phyloP scores from a whole-genome alignment of 2,329 filamentous ascomycete species.

The Trichoderma cornu-damae region DNA sequence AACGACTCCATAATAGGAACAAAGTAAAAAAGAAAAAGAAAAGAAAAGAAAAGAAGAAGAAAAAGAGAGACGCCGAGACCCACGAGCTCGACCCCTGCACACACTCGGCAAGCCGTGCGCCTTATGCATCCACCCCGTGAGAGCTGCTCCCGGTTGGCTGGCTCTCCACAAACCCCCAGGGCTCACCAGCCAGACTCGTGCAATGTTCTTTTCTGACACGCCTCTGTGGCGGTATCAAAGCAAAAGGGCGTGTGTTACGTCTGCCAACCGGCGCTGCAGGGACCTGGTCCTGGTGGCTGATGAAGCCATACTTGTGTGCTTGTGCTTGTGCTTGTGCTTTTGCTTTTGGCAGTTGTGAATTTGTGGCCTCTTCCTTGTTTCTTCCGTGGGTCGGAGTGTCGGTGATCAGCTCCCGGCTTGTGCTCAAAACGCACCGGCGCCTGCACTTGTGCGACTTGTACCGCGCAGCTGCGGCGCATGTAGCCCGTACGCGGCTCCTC shows the following conservation, averaged over 20 bases:
- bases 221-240: not conserved
- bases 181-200: not conserved
- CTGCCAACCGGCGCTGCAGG: not conserved
- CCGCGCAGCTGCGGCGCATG: not conserved
- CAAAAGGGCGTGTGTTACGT: not conserved
- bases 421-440: not conserved
- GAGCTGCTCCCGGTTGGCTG: not conserved
- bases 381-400: not conserved
- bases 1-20: slow-evolving; percentile 7
- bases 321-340: too few relatives aligned
- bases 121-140: not conserved
- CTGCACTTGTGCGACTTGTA: not conserved
- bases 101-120: slow-evolving; percentile 9
- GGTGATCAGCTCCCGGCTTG: slow-evolving; percentile 13
- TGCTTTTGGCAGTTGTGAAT: slow-evolving; percentile 1
- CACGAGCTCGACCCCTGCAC: slow-evolving; percentile 1
- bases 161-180: not conserved
- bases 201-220: not conserved
- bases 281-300: too few relatives aligned
- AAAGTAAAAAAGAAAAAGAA: not conserved
- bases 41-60: not conserved
- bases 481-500: not conserved
- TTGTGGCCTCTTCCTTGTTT: not conserved
- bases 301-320: too few relatives aligned
- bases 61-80: not conserved